Base-by-base conservation (phyloP, 257 asterid species). In the Mitragyna speciosa region DNA sequence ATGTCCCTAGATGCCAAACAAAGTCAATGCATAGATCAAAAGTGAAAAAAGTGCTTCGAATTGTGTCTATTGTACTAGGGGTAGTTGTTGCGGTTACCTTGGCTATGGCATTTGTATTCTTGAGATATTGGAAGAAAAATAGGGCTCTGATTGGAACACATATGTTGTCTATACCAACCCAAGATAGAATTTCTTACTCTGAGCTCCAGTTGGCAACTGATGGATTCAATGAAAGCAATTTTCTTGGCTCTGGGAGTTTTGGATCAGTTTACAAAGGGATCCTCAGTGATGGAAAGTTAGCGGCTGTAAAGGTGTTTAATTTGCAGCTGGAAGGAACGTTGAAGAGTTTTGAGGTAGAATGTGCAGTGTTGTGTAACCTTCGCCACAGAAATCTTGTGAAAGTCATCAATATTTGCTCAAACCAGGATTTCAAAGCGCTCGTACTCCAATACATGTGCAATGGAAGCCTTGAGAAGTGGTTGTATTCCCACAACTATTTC, bases 291-390 rank as follows among this genome's bases (percentile, higher is more conserved):
- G 82, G 82, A 5, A 59, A 17, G 12, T 11, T 31, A 41, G 8
- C 58, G n/a, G 82, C 82, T 10, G 49, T 79, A 2, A 79, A 79
- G 56, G 82, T 79, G 6, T 79, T 79, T 52, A 79, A 79, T 73
- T 59, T 73, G 45, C 64, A 41, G 30, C 31, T 70, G 2, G 72
- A 79, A 79, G 70, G 72, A 0, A 70, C 82, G 17, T 30, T 3
- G 5, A 79, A 58, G 45, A 79, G 82, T 59, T 79, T 79, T 7
- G 64, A 58, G 17, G 64, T 15, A 24, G 71, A 79, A 54, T 79
- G 82, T 28, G 49, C 70, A 36, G 75, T 59, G 10, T 14, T 79
- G 6, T 56, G 75, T 54, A 77, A 77, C 17, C 65, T 77, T 77
- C 61, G 82, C 28, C 79, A 80, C 17, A 52, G 83, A 33, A 80